Evolutionary conservation across 495 filamentous ascomycete genomes (phyloP), one percentile per base, ranked within the genome.

Genomic region (Penicillium longicatenatum): DNA sequence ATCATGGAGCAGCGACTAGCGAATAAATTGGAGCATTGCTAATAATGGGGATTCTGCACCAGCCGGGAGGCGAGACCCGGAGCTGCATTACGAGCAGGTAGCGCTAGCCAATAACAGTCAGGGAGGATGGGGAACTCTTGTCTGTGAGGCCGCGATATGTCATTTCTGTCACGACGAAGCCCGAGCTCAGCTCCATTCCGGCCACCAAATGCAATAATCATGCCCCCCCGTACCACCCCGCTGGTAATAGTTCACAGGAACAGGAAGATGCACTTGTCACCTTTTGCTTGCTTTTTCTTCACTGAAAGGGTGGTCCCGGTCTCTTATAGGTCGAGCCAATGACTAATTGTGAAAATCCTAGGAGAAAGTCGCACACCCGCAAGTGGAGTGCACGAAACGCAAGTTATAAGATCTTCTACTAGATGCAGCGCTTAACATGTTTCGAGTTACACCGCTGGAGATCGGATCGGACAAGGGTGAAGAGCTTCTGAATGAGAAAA

Each of bases 361-460:
- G 21, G 29, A 33, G 29, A 1, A 37, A 39, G 30, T 20, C 10
- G 48, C 16, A 37, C 21, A 51, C 26, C 16, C 22, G 30, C 17
- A 16, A 7, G 29, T 35, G 31, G 31, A 29, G 42, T 58, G 54
- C 41, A 59, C 51, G 46, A 51, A 60, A 44, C 21, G 35, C 46
- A 46, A 57, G 54, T 46, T 51, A 17, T 22, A 17, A 56, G 52
- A 59, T 60, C 59, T 60, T 57, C 26, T 44, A 52, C 26, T 35
- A 19, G 47, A 54, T 54, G 29, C 44, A 52, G 57, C 51, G 54
- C 35, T 50, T 58, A 58, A 58, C 46, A 57, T 58, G 41, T 16
- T 37, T 53, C 50, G 46, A n/a, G 61, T 67, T 69, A 67, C 67
- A 69, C 67, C 67, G 67, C 67, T 56, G n/a, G n/a, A 69, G 67